Conservation (phyloP, 768 basidiomycete species). For the Pulveroboletus frians region DNA sequence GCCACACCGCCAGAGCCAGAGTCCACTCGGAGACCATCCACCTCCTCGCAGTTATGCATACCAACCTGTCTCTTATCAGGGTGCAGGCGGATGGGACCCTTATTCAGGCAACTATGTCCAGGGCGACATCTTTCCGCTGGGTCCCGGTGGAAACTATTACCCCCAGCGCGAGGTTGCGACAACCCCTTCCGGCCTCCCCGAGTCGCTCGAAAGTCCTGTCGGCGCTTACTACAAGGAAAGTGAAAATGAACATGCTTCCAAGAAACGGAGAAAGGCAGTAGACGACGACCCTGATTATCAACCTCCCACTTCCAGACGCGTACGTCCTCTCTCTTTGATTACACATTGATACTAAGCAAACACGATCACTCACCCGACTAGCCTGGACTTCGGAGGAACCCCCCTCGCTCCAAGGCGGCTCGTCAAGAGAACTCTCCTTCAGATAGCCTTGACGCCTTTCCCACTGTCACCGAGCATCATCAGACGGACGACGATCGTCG, state of each 20-base stretch:
- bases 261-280: constrained; percentile 46
- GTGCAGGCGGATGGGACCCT: constrained; percentile 37
- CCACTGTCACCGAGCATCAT: constrained; percentile 17
- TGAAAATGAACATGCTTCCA: constrained; percentile 31
- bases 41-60: constrained; percentile 31
- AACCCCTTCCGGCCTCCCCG: constrained; percentile 13
- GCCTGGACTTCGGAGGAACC: constrained; percentile 41
- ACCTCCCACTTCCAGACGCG: constrained; percentile 45
- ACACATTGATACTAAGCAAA: background rate
- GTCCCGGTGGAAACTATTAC: constrained; percentile 35
- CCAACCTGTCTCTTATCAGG: constrained; percentile 38
- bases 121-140: constrained; percentile 34
- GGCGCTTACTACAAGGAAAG: constrained; percentile 29
- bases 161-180: constrained; percentile 23
- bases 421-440: constrained; percentile 27
- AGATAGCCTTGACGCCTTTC: constrained; percentile 19
- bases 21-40: constrained; percentile 28
- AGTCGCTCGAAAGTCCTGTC: constrained; percentile 15
- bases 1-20: constrained; percentile 27
- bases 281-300: constrained; percentile 53
- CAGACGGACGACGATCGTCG: constrained; percentile 39
- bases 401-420: constrained; percentile 34
- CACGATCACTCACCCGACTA: constrained; percentile 9
- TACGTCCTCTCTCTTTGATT: constrained; percentile 34
- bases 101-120: constrained; percentile 35